phyloP scores from a whole-genome alignment of 2,329 filamentous ascomycete species.

The Aspergillus caelatus region DNA sequence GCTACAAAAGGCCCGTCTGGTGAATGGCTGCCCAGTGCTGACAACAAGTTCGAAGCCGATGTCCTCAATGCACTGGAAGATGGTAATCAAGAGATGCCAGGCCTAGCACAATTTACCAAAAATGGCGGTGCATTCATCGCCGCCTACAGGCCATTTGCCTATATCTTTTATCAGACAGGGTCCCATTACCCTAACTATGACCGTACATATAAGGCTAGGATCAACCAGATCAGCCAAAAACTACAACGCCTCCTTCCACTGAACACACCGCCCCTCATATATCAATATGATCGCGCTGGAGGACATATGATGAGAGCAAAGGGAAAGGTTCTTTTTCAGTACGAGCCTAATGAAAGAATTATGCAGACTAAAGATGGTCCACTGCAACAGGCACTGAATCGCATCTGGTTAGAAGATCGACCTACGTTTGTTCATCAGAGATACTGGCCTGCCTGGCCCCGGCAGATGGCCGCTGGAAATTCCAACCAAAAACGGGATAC shows the following conservation, averaged over 20 bases:
- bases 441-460: neutral
- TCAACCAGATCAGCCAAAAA: neutral
- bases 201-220: neutral
- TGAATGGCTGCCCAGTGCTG: neutral
- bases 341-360: neutral
- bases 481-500: neutral
- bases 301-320: neutral
- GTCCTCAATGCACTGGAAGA: neutral
- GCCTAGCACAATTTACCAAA: neutral
- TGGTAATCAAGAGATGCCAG: neutral
- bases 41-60: neutral
- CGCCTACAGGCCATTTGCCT: neutral
- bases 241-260: neutral
- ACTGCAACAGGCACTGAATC: neutral
- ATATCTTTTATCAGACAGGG: neutral
- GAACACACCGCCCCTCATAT: neutral
- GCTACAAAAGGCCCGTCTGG: too few relatives aligned
- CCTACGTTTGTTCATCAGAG: neutral
- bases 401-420: neutral
- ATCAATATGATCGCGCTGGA: neutral
- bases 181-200: neutral
- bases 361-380: neutral
- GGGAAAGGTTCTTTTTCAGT: neutral
- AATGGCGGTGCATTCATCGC: neutral
- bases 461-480: neutral